Base-by-base conservation (phyloP, 805 yeast genomes). In the Wickerhamiella occidentalis region DNA sequence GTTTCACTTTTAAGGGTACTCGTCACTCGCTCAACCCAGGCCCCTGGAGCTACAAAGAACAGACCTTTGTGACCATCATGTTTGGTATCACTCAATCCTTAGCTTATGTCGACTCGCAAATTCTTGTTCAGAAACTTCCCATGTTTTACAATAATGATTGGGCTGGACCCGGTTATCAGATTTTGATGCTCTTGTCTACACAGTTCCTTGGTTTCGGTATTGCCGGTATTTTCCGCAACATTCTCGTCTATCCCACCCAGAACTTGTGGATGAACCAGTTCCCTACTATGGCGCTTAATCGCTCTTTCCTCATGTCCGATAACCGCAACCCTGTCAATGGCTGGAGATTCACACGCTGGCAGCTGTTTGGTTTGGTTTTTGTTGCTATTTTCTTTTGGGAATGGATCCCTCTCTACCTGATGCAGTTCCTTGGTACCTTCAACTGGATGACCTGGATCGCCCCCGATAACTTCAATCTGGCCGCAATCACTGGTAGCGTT, bases 381-480 rank as follows among this genome's bases (percentile, higher is more conserved):
- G 51, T 56, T 12, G 63, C 63, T 21, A 65, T 73, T 41, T 79
- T 80, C 56, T 52, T 70, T 6, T 81, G 79, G 73, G 76, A 75
- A 59, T 81, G 83, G 80, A 65, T 82, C 55, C 87, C 90, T 6
- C 80, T 78, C 45, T 82, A 70, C 60, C 67, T 83, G 21, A 80
- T 80, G 66, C 68, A 70, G 21, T 85, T 80, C 2, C 70, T 82
- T 47, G 71, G 79, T 2, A 72, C 71, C 55, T 83, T 84, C 64
- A 76, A 72, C 59, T 78, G 83, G 83, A 72, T 76, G 59, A 71
- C 66, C 21, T 77, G 82, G 82, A 76, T 76, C 42, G 68, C 55
- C 3, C 68, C 68, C 11, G 61, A 78, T 53, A 79, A 79, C 58
- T 75, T 77, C 51, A 68, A 73, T 37, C 72, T 77, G 4, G 80